Evolutionary conservation across 345 rosid genomes (phyloP).

Genomic region (Pistacia integerrima): DNA sequence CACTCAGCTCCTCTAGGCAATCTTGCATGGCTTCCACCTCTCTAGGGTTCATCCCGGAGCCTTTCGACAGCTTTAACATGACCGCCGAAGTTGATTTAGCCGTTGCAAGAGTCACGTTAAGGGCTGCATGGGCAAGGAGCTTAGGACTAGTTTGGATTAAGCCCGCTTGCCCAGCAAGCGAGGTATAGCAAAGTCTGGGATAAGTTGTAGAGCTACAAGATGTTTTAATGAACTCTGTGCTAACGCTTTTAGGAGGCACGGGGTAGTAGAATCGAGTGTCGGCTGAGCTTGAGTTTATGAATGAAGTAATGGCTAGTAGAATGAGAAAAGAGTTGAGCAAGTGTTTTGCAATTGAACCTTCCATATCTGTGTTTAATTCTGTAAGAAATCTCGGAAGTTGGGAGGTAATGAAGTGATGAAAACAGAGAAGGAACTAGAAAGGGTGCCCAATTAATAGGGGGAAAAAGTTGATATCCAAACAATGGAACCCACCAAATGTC

Average conservation of each 20-base stretch:
- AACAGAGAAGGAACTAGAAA: not conserved
- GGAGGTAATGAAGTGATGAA: constrained; percentile 16
- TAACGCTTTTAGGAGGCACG: constrained; percentile 6
- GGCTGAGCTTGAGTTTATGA: constrained; percentile 28
- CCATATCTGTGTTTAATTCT: not conserved
- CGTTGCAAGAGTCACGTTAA: constrained; percentile 50
- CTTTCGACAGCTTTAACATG: constrained; percentile 51
- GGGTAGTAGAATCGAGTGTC: constrained; percentile 12
- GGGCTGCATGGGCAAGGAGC: constrained; percentile 67
- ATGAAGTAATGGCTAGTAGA: constrained; percentile 22
- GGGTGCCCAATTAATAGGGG: constrained; percentile 25
- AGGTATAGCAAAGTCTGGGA: constrained; percentile 58
- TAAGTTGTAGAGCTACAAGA: constrained; percentile 64
- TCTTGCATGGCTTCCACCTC: constrained; percentile 64
- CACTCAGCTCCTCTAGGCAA: constrained; percentile 65
- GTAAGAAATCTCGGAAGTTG: no score
- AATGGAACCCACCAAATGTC: constrained; percentile 5
- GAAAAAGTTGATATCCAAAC: not conserved
- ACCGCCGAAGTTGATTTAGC: constrained; percentile 41
- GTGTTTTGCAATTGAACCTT: constrained; percentile 12
- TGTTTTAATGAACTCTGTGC: constrained; percentile 57
- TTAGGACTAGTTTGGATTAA: constrained; percentile 68
- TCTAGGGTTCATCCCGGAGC: constrained; percentile 41
- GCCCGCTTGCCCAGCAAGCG: constrained; percentile 59
- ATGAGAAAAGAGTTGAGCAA: constrained; percentile 13